Conservation (phyloP, 345 rosid genomes). For the Corymbia maculata region DNA sequence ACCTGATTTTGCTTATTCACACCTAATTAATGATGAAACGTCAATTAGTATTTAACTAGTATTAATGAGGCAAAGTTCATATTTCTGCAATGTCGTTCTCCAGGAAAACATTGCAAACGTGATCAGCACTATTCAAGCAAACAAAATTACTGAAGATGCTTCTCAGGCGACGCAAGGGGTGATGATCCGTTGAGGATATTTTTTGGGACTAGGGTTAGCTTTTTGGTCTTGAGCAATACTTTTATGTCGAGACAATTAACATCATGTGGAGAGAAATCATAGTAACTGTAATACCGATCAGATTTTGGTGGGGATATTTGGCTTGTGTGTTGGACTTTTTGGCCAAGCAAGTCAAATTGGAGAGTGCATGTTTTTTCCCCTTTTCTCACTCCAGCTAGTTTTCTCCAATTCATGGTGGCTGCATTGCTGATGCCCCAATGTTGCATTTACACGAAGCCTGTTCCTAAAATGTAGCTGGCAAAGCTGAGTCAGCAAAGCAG, state of each 20-base stretch:
- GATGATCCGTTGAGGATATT: conserved; percentile 29
- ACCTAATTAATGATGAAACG: neutral
- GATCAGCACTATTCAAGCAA: conserved; percentile 76
- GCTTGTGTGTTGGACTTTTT: neutral
- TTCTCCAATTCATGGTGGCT: neutral
- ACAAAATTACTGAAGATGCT: conserved; percentile 75
- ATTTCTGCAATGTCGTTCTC: neutral
- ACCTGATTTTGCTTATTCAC: neutral
- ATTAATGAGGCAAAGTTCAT: neutral
- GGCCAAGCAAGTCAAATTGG: neutral
- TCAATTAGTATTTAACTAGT: neutral
- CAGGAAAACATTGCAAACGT: conserved; percentile 67
- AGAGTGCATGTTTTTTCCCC: neutral
- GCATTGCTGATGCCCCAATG: neutral
- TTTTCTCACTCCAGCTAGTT: neutral
- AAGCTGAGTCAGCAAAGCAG: neutral
- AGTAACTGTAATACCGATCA: neutral
- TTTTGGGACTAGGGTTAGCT: neutral
- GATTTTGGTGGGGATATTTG: neutral
- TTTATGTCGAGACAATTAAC: neutral
- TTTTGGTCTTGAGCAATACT: neutral
- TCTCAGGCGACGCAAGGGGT: conserved; percentile 64
- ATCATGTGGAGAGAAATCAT: neutral
- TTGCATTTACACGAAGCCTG: neutral
- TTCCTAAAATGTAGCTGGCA: neutral